A percentile compares a stretch with the other conserved stretches of the same genome.
Evolutionary conservation across 164 flowering plant genomes (phyloP).

Genomic region (Vitis rupestris): DNA sequence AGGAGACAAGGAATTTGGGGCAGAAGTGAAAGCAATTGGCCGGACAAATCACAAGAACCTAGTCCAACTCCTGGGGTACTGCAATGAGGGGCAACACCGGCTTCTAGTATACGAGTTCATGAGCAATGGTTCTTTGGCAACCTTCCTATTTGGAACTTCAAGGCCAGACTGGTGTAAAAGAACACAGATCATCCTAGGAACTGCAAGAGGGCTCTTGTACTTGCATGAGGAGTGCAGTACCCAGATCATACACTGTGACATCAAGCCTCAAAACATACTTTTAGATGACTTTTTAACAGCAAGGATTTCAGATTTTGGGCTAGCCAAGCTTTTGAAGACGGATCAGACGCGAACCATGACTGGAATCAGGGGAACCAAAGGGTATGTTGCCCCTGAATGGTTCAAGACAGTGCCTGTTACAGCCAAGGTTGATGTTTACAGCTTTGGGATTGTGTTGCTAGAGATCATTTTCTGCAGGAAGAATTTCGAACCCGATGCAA

Average conservation of each 20-base stretch:
- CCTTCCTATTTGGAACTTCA: constrained; percentile 7
- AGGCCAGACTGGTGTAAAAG: too few relatives aligned
- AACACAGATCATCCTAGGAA: too few relatives aligned
- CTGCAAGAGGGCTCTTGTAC: neutral
- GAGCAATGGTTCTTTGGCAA: constrained; percentile 19
- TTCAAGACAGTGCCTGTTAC: too few relatives aligned
- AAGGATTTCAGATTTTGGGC: too few relatives aligned
- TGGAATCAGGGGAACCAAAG: too few relatives aligned
- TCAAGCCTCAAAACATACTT: constrained; percentile 25
- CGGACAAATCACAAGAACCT: too few relatives aligned
- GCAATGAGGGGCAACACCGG: constrained; percentile 5
- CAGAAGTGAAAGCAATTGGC: constrained; percentile 1
- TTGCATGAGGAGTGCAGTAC: constrained; percentile 26
- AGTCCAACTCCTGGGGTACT: too few relatives aligned
- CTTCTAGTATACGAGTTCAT: constrained; percentile 21
- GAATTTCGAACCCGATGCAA: constrained; percentile 6
- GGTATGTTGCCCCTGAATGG: too few relatives aligned
- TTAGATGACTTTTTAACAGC: neutral
- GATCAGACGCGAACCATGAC: too few relatives aligned
- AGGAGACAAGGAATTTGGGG: constrained; percentile 18
- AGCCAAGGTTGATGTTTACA: constrained; percentile 20
- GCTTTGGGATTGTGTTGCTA: constrained; percentile 29
- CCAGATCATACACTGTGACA: constrained; percentile 27
- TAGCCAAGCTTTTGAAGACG: too few relatives aligned
- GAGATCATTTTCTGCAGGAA: constrained; percentile 27